Conservation (phyloP, 768 basidiomycete genomes). For the Russula sp. region DNA sequence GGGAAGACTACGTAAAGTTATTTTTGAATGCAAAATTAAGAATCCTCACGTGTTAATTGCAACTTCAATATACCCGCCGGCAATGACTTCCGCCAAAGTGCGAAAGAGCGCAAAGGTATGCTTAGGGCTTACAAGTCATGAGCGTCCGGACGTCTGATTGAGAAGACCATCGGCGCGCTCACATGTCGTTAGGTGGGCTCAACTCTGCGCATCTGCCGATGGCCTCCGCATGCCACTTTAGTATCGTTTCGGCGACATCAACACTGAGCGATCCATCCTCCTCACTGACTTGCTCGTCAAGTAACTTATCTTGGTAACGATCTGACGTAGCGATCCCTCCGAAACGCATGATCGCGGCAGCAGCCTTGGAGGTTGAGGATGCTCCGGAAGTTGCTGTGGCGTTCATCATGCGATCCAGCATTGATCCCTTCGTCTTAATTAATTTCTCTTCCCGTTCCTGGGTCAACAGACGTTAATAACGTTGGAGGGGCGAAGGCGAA, state of each 20-base stretch:
- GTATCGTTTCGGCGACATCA: constrained; percentile 78
- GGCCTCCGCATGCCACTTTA: constrained; percentile 97
- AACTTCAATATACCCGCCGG: constrained; percentile 78
- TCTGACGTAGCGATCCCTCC: constrained; percentile 60
- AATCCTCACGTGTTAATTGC: constrained; percentile 83
- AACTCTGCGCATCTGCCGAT: constrained; percentile 92
- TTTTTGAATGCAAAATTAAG: neutral
- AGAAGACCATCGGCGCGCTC: constrained; percentile 28
- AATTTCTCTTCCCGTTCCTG: constrained; percentile 41
- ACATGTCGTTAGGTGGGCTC: constrained; percentile 78
- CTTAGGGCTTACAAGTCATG: constrained; percentile 54
- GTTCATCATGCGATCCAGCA: constrained; percentile 90
- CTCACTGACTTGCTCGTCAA: constrained; percentile 66
- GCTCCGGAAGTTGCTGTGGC: constrained; percentile 54
- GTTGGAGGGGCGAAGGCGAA: neutral
- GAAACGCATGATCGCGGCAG: constrained; percentile 83
- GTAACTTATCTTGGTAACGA: constrained; percentile 40
- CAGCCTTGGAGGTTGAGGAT: constrained; percentile 68
- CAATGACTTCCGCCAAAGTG: constrained; percentile 81
- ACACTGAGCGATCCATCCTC: constrained; percentile 78
- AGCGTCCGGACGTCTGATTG: neutral
- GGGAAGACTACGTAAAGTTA: neutral
- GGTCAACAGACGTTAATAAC: neutral
- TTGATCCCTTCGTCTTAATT: constrained; percentile 60
- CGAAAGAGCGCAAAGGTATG: constrained; percentile 78